Evolutionary conservation across 2,329 filamentous ascomycete species (phyloP).

Genomic region (Corniculantispora saksenae): DNA sequence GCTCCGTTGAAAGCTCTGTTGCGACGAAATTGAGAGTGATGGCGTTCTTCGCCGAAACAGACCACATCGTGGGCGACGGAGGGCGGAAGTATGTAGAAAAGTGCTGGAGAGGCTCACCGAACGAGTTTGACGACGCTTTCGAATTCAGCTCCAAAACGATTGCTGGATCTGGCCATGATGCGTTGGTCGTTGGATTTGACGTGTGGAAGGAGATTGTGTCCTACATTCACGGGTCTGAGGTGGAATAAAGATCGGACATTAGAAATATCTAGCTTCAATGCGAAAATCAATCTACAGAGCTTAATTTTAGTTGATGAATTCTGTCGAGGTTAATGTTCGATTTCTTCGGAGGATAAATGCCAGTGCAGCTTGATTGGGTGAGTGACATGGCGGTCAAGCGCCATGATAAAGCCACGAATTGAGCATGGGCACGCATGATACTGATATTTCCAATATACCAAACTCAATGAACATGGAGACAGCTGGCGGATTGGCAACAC

Average conservation of each 20-base stretch:
- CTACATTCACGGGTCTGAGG: background rate
- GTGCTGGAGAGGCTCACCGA: constrained; percentile 11
- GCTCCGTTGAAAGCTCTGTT: too few species aligned
- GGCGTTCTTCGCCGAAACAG: constrained; percentile 13
- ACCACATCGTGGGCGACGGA: constrained; percentile 15
- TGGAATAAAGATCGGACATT: background rate
- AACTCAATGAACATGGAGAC: too few species aligned
- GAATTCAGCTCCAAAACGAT: background rate
- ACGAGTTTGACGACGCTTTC: constrained; percentile 14
- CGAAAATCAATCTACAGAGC: too few species aligned
- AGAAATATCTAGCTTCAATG: background rate
- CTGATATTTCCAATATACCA: background rate
- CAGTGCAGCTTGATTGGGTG: too few species aligned
- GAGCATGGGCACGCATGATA: too few species aligned
- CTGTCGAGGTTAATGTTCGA: background rate
- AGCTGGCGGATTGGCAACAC: background rate
- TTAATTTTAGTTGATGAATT: background rate
- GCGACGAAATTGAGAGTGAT: constrained; percentile 9
- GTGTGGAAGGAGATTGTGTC: constrained; percentile 11
- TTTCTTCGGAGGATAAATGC: too few species aligned
- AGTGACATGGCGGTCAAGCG: too few species aligned
- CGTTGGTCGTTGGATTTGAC: constrained; percentile 6
- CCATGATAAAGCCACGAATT: too few species aligned
- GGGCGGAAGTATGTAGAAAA: constrained; percentile 12
- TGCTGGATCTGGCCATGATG: constrained; percentile 16